Evolutionary conservation across 2,329 filamentous ascomycete genomes (phyloP), one percentile per base, ranked within the genome.

Genomic region (Byssothecium circinans): DNA sequence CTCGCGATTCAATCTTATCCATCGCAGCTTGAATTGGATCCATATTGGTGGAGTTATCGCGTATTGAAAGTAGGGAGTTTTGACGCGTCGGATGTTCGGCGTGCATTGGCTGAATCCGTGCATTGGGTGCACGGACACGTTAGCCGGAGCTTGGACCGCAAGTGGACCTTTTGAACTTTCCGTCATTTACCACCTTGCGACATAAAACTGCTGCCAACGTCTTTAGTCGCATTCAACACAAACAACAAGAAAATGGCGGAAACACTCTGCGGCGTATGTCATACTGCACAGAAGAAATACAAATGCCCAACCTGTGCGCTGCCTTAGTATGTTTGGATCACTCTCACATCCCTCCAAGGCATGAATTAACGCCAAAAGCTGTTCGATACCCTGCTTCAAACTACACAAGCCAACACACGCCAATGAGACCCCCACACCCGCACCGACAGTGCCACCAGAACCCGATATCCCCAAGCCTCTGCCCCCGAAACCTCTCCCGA

Each of bases 271-370:
- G 71, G 70, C 35, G 66, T 78, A n/a, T 78, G 76, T 61, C 58
- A 69, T 33, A 60, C 61, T 18, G 59, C 65, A 38, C 68, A 70
- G n/a, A 74, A 73, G 39, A 78, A 78, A 59, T 78, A 78, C 69
- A 77, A 75, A 64, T 78, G 76, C 55, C 74, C 75, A n/a, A 68
- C 70, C 17, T 78, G 76, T 56, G 61, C 70, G 49, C 52, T 75
- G 25, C 73, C 70, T 61, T 78, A 78, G 75, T 77, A 61, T 18
- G 68, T 55, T 22, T 33, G 18, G 20, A 30, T 18, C 17, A 22
- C 15, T 2, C 15, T n/a, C n/a, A 19, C 15, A 20, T 33, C n/a
- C 30, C 10, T n/a, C n/a, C n/a, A n/a, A n/a, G n/a, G n/a, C n/a
- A n/a, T n/a, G n/a, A n/a, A n/a, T n/a, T 14, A 22, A 15, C n/a